Conservation (phyloP, 2,329 filamentous ascomycete genomes). For the Cladosporium halotolerans region DNA sequence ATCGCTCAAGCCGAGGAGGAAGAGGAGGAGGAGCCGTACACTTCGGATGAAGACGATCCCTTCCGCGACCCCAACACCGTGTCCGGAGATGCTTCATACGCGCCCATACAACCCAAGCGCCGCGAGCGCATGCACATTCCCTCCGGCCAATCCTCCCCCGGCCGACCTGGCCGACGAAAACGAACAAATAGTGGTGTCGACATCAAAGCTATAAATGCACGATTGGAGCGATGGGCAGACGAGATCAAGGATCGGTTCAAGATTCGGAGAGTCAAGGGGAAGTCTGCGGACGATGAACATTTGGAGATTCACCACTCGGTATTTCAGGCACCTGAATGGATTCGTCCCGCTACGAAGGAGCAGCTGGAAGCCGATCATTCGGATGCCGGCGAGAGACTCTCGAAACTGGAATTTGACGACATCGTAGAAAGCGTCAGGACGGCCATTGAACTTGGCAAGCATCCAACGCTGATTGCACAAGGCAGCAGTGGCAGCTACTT, state of each 20-base stretch:
- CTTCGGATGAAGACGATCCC: slow-evolving; percentile 35
- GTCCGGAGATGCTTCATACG: slow-evolving; percentile 24
- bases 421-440: slow-evolving; percentile 83
- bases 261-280: slow-evolving; percentile 68
- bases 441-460: slow-evolving; percentile 83
- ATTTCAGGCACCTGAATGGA: slow-evolving; percentile 85
- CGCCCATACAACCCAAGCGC: slow-evolving; percentile 41
- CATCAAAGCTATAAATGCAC: slow-evolving; percentile 95
- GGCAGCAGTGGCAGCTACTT: slow-evolving; percentile 98
- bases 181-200: slow-evolving; percentile 86
- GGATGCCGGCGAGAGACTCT: slow-evolving; percentile 53
- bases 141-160: slow-evolving; percentile 27
- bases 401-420: slow-evolving; percentile 74
- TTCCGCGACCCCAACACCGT: slow-evolving; percentile 18
- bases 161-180: slow-evolving; percentile 39
- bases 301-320: slow-evolving; percentile 97
- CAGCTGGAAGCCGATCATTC: slow-evolving; percentile 54
- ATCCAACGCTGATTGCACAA: slow-evolving; percentile 93
- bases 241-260: slow-evolving; percentile 98
- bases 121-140: slow-evolving; percentile 40
- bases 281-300: slow-evolving; percentile 70
- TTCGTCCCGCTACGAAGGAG: slow-evolving; percentile 72
- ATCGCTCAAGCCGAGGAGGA: slow-evolving; percentile 49
- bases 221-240: slow-evolving; percentile 92
- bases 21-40: slow-evolving; percentile 36